phyloP scores from a whole-genome alignment of 805 yeast genomes.

The Candida methanosorbosa region DNA sequence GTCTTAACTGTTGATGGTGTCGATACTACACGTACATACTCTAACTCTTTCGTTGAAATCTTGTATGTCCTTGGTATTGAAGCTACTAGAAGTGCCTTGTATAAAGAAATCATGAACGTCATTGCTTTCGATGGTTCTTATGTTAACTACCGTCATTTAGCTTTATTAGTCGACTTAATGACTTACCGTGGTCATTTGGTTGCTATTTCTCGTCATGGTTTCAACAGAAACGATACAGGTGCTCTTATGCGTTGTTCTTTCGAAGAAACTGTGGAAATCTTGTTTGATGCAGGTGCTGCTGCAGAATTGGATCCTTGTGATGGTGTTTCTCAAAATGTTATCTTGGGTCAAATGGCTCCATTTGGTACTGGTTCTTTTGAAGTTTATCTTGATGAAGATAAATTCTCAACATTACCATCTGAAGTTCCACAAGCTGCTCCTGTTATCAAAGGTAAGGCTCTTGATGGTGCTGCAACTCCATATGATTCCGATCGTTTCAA shows the following conservation, averaged over 20 bases:
- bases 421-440: conserved; percentile 30
- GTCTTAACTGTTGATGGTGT: conserved; percentile 95
- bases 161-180: conserved; percentile 95
- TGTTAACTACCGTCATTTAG: conserved; percentile 98
- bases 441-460: conserved; percentile 31
- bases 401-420: conserved; percentile 59
- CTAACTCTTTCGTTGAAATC: conserved; percentile 94
- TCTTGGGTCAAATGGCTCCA: conserved; percentile 97
- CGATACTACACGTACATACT: conserved; percentile 82
- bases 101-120: conserved; percentile 90
- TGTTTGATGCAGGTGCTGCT: conserved; percentile 95
- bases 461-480: conserved; percentile 87
- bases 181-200: conserved; percentile 96
- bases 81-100: conserved; percentile 92
- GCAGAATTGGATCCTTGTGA: conserved; percentile 98
- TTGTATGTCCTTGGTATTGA: conserved; percentile 95
- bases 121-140: conserved; percentile 99
- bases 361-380: conserved; percentile 98
- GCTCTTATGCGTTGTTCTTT: conserved; percentile 99
- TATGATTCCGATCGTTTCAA: conserved; percentile 67
- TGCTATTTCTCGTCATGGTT: conserved; percentile 99
- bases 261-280: conserved; percentile 97
- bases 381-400: conserved; percentile 85
- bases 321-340: conserved; percentile 97
- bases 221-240: conserved; percentile 97